Percentiles rank a stretch among this genome's conserved stretches.
These are phyloP conservation scores for Xanthoceras sorbifolium DNA, from an alignment of 345 rosid genomes.

Conservation along the genomic window DNA sequence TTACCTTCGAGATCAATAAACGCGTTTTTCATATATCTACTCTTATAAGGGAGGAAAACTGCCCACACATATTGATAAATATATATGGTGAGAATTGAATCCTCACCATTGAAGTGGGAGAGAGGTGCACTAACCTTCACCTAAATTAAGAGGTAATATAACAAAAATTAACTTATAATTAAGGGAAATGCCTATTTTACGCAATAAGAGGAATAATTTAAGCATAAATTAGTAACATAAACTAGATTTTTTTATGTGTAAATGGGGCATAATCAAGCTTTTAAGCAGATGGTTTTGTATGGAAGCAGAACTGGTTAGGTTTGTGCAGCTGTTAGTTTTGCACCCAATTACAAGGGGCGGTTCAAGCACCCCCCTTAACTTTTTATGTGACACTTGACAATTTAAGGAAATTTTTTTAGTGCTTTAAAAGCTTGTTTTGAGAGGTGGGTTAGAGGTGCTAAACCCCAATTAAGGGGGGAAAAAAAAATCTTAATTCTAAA, in stretches of 20 bases:
- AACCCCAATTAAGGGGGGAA: too few species aligned
- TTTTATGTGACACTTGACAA: background rate
- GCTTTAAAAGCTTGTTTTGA: background rate
- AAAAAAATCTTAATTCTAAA: too few species aligned
- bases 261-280: background rate
- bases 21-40: too few species aligned
- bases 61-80: too few species aligned
- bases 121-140: too few species aligned
- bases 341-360: constrained; percentile 30
- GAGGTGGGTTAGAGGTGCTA: too few species aligned
- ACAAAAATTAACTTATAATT: background rate
- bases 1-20: too few species aligned
- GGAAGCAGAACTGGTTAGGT: background rate
- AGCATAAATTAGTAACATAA: background rate
- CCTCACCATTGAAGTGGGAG: too few species aligned
- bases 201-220: too few species aligned
- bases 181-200: background rate
- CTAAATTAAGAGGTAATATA: too few species aligned
- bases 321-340: constrained; percentile 34
- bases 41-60: too few species aligned
- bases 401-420: background rate
- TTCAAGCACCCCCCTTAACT: background rate
- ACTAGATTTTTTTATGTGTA: background rate
- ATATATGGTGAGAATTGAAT: too few species aligned
- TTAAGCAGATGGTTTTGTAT: constrained; percentile 25